These are phyloP conservation scores for Vigna angularis DNA, from an alignment of 306 rosid species.

Conservation along the genomic window DNA sequence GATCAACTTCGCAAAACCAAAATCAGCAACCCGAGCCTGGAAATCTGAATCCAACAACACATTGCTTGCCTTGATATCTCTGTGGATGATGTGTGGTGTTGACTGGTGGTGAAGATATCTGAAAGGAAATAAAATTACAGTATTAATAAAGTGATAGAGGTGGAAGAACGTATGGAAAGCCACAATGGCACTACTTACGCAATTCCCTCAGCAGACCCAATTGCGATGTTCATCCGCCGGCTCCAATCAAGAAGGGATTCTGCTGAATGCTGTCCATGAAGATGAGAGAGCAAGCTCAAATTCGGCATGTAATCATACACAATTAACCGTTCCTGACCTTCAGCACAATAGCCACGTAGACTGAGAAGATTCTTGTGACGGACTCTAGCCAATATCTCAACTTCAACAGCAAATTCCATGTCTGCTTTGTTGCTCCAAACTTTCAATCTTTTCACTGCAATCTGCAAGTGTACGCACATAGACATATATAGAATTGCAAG, in stretches of 20 bases:
- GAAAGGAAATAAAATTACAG: slow-evolving; percentile 41
- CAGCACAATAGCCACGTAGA: slow-evolving; percentile 96
- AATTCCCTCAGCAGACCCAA: slow-evolving; percentile 95
- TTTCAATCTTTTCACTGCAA: slow-evolving; percentile 95
- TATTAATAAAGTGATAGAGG: background rate
- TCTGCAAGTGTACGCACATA: slow-evolving; percentile 55
- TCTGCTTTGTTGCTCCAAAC: slow-evolving; percentile 97
- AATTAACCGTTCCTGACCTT: slow-evolving; percentile 95
- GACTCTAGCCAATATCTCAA: slow-evolving; percentile 95
- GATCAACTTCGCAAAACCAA: slow-evolving; percentile 94
- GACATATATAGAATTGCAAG: slow-evolving; percentile 21
- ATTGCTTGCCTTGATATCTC: slow-evolving; percentile 93
- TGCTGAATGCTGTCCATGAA: slow-evolving; percentile 93
- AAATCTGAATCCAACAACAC: slow-evolving; percentile 81
- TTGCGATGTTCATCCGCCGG: slow-evolving; percentile 83
- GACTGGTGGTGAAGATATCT: slow-evolving; percentile 96
- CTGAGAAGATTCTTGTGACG: slow-evolving; percentile 94
- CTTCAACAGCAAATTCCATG: slow-evolving; percentile 93
- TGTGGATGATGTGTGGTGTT: slow-evolving; percentile 91
- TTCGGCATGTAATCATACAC: slow-evolving; percentile 94
- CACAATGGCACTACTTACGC: slow-evolving; percentile 72
- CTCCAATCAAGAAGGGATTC: slow-evolving; percentile 90
- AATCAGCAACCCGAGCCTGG: slow-evolving; percentile 90
- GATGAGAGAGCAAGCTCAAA: slow-evolving; percentile 92
- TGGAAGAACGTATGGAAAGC: background rate